Evolutionary conservation across 768 basidiomycete genomes (phyloP), one percentile per base, ranked within the genome.

Genomic region (Amanita rimosa): DNA sequence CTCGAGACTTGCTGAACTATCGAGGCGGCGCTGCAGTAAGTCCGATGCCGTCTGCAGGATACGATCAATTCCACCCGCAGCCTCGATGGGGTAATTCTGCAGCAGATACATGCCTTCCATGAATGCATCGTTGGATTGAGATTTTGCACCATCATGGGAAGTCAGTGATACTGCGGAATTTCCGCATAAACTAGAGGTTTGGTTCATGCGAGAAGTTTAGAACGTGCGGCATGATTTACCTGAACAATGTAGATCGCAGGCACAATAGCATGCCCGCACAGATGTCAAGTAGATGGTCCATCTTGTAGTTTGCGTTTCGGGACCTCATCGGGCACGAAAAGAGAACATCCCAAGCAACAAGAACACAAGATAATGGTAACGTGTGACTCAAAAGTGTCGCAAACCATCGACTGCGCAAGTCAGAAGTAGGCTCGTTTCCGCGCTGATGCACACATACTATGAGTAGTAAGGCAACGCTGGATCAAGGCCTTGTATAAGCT

Each of bases 381-480:
- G 85, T 83, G 54, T 87, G 85, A 0, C 82, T 75, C 17, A 89
- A 63, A 6, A 90, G 57, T 9, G 85, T 75, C 10, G 82, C 75
- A 9, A 89, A 66, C 86, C 86, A 90, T 39, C 79, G 82, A 62
- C 86, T 88, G 52, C 11, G 43, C 19, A 33, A 51, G 17, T 35
- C 26, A 31, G 38, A 42, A 52, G 46, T 47, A 43, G 24, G 35
- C 44, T 22, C 17, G 34, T 40, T 19, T 13, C 26, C 4, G 46
- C 45, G 36, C 16, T 40, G 48, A 44, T 34, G 34, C 39, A 38
- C 16, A 64, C 85, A 53, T 63, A 88, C 86, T 82, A 83, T 42
- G 86, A 86, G 61, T 85, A 89, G 64, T 89, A 85, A 2, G 86
- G 86, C 22, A 82, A 65, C 22, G 71, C 64, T 17, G 86, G 86